Evolutionary conservation across 495 filamentous ascomycete genomes (phyloP), one percentile per base, ranked within the genome.

Genomic region (Aspergillus carlsbadensis): DNA sequence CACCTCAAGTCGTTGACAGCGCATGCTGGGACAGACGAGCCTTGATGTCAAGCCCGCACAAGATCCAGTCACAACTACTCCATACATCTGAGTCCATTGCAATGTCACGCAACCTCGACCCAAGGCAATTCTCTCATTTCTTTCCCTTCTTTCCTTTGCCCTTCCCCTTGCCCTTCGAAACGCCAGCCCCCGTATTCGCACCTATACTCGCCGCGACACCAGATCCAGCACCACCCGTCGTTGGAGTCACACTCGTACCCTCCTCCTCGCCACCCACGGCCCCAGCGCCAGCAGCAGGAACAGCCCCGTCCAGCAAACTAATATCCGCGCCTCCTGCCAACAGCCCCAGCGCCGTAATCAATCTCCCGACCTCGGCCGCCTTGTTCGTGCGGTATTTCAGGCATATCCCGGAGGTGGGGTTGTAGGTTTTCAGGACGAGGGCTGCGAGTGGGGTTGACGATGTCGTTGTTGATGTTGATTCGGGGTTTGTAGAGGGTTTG

Each of bases 381-480:
- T 95, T 96, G 69, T 88, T 84, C 15, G 94, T 96, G 65, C 82
- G 81, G 75, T 96, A 98, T 72, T 96, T 96, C 33, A 98, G 82
- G 52, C 87, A 85, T 44, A 84, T 82, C 59, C 94, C 94, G 11
- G 87, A 86, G 24, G 70, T 71, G 0, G 94, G 90, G 70, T 96
- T 91, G 78, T 84, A 98, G 14, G 92, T 96, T 75, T 96, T 98
- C 26, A 98, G 78, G 0, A 81, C 87, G 24, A 98, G 84, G 21
- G 78, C 80, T 57, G 88, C 90, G 60, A 84, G 74, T 46, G 69
- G 65, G 11, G 63, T 36, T 51, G 68, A 10, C 66, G 72, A 52
- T 67, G 57, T 61, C 59, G 43, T 43, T 14, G 55, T 36, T 43
- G 72, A 18, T 51, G 69, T 21, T 6, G 71, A 34, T 7, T 36